Evolutionary conservation across 163 green algal genomes (phyloP), one percentile per base, ranked within the genome.

Genomic region (Smithsoniella earleae): DNA sequence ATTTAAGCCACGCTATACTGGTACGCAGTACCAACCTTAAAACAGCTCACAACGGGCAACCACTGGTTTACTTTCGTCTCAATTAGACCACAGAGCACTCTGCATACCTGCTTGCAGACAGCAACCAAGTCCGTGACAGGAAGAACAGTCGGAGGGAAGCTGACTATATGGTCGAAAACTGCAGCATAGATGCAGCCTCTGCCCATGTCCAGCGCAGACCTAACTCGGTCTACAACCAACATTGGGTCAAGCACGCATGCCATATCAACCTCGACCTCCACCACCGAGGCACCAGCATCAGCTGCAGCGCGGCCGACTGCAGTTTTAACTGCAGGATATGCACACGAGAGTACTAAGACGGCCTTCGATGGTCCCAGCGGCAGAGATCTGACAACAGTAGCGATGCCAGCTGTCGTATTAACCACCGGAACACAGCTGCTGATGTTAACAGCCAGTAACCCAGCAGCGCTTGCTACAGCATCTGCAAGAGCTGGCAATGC

Each of bases 161-260:
- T 84, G 2, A 83, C 66, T 25, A 89, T 66, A 74, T 89, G 86
- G 75, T 91, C 86, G 0, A 91, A 22, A 2, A 91, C 76, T 0
- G 77, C 83, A 66, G 89, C 66, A 8, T 65, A 30, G 38, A 84
- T 72, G 1, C 77, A 37, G 2, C 76, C 52, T n/a, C 66, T 27
- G 1, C 33, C 72, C 74, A 63, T 40, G 0, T 37, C 58, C 44
- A 81, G 37, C 46, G 73, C 73, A 10, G 52, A 44, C 10, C 2
- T 73, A 3, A 72, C 75, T 55, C 73, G 34, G 2, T 75, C 73
- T 13, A 18, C 44, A 30, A 46, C 44, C 2, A 37, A 10, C 36
- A 38, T 36, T n/a, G 46, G 28, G 30, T 65, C 43, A 25, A 77
- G 28, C 20, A 58, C 75, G 4, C 38, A 25, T 3, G 20, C 25